Evolutionary conservation across 2,329 filamentous ascomycete genomes (phyloP).

Genomic region (Penicillium psychrosexuale): DNA sequence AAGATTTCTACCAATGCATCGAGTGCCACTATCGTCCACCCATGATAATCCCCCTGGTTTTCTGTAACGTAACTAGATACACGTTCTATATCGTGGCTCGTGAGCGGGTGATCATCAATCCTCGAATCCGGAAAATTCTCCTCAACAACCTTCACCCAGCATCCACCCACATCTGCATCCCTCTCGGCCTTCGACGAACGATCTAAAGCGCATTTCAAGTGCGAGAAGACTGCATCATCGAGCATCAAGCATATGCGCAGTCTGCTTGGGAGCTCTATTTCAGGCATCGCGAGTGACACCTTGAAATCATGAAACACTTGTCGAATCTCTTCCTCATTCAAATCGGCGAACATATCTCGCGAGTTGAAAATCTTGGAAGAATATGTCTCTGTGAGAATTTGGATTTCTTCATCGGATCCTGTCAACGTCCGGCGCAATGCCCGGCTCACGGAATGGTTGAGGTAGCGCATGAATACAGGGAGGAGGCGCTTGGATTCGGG

Average conservation of each 20-base stretch:
- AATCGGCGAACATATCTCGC: conserved; percentile 11
- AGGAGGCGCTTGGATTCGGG: conserved; percentile 46
- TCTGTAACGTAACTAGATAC: not conserved
- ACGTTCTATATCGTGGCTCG: not conserved
- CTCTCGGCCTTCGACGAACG: conserved; percentile 9
- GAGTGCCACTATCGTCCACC: conserved; percentile 27
- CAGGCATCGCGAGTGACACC: conserved; percentile 23
- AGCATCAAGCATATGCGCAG: conserved; percentile 28
- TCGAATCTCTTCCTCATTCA: conserved; percentile 20
- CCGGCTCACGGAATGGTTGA: conserved; percentile 56
- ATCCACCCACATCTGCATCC: conserved; percentile 12
- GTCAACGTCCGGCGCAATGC: conserved; percentile 19
- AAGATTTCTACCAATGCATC: conserved; percentile 28
- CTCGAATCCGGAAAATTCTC: conserved; percentile 29
- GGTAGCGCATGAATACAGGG: conserved; percentile 50
- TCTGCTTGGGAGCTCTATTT: conserved; percentile 27
- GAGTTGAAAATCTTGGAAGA: conserved; percentile 28
- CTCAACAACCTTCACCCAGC: conserved; percentile 30
- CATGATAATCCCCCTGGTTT: conserved; percentile 17
- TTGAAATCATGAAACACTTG: conserved; percentile 31
- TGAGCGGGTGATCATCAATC: conserved; percentile 14
- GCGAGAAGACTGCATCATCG: conserved; percentile 24
- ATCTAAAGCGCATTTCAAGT: conserved; percentile 16
- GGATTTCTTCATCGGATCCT: conserved; percentile 21
- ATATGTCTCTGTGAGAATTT: conserved; percentile 22